Evolutionary conservation across 2,329 filamentous ascomycete genomes (phyloP), one percentile per base, ranked within the genome.

Genomic region (Neopestalotiopsis sp.): DNA sequence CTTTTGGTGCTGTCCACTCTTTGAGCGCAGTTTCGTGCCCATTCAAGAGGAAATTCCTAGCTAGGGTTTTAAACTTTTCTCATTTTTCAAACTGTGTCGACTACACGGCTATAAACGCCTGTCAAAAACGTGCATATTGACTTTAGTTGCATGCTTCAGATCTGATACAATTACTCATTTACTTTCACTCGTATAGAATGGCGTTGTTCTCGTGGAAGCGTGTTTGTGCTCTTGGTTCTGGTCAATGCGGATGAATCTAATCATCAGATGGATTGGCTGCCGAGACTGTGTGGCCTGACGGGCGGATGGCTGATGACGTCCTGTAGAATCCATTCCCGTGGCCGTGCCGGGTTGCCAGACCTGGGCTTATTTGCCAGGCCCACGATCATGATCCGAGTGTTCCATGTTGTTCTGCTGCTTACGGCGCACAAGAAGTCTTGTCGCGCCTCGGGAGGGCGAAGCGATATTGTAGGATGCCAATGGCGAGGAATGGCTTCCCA

Each of bases 371-470:
- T 10, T 38, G 34, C 42, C 45, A 17, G 17, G 45, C 14, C 20
- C 45, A 52, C 45, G 45, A 52, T 40, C 59, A 62, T 62, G 40
- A 65, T 32, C 40, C 40, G 42, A 34, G 38, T 38, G 34, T 24
- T 12, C 20, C 62, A 49, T 14, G 57, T 34, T 30, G 14, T 28
- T 60, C 32, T 60, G 14, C 24, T 60, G 40, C 20, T 45, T 52
- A 49, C 62, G 62, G 20, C 62, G 24, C 62, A 45, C n/a, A 65
- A 34, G 34, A 28, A 63, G 60, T 60, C 14, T 42, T 59, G 57
- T 13, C 6, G 13, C 57, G 57, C 57, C 24, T 34, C 30, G 57
- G 10, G 24, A 59, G 57, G 57, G 57, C 57, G 57, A 59, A 62
- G 59, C 59, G 59, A 62, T 30, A 34, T 40, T 30, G 20, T 40